Evolutionary conservation across 140 eudicot genomes (phyloP).

Genomic region (Erigeron philadelphicus): DNA sequence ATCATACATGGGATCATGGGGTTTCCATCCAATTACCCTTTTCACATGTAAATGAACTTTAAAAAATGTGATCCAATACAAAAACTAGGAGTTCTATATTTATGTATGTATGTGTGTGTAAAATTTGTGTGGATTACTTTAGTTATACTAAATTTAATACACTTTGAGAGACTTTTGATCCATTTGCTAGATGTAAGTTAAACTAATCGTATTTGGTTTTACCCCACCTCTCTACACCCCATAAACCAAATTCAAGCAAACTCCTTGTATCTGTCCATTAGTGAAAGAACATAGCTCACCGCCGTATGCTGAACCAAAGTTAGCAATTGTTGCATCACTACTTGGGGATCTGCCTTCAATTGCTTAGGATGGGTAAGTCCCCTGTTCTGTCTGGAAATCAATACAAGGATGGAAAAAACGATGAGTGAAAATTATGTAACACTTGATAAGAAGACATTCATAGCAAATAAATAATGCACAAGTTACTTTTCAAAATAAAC

Average conservation of each 20-base stretch:
- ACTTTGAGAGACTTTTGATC: neutral
- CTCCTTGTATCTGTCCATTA: neutral
- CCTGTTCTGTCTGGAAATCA: constrained; percentile 50
- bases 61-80: too few relatives aligned
- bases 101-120: too few relatives aligned
- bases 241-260: neutral
- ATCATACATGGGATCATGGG: too few relatives aligned
- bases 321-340: constrained; percentile 57
- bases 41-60: too few relatives aligned
- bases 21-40: too few relatives aligned
- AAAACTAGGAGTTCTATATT: too few relatives aligned
- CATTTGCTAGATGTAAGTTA: neutral
- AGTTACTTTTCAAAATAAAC: constrained; percentile 79
- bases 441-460: constrained; percentile 16
- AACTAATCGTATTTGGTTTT: neutral
- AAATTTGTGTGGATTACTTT: too few relatives aligned
- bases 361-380: constrained; percentile 58
- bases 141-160: neutral
- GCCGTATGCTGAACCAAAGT: constrained; percentile 69
- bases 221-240: neutral
- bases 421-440: constrained; percentile 18
- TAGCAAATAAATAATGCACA: neutral
- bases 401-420: neutral
- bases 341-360: constrained; percentile 54
- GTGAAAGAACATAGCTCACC: constrained; percentile 49